Evolutionary conservation across 176 grass and related monocot genomes (phyloP), one percentile per base, ranked within the genome.

Genomic region (Eragrostis nindensis): DNA sequence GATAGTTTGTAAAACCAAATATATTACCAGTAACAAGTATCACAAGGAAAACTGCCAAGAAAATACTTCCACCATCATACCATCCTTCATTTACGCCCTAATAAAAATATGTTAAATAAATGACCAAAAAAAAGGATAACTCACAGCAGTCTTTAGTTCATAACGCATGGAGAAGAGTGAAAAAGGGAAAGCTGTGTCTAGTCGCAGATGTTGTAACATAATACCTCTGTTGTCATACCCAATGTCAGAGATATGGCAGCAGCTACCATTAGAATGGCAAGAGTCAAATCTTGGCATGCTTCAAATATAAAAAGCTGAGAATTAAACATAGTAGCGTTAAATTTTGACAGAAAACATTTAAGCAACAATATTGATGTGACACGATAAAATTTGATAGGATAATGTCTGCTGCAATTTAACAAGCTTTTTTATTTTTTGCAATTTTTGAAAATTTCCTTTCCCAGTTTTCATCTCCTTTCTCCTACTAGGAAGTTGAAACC

Each of bases 61-160:
- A 84, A 76, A 99, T 95, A 73, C 96, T 99, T 80, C 96, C 96
- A 59, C 96, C 96, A 84, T 99, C 96, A 77, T 99, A 99, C 92
- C 92, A 99, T 88, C 96, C 92, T 83, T 99, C 88, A 78, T 92
- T 74, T 53, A 84, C 87, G 68, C 96, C 89, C 92, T 99, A 56
- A 88, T 69, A 68, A 36, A 36, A 36, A 74, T 16, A 42, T 75
- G 50, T 27, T 60, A 88, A 75, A 44, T 46, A 75, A 69, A 75
- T 36, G 32, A 36, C 32, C 32, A 74, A 89, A 75, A 5, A n/a
- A 53, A 16, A 2, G 25, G 44, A 22, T 60, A 71, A 81, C 88
- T 15, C 63, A 71, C 11, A 42, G 10, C 17, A 44, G 26, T 27
- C 11, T 44, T 29, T 43, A 25, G 46, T 79, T 43, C 69, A 61